phyloP scores from a whole-genome alignment of 176 grass and related monocot species.

The Eragrostis curvula region DNA sequence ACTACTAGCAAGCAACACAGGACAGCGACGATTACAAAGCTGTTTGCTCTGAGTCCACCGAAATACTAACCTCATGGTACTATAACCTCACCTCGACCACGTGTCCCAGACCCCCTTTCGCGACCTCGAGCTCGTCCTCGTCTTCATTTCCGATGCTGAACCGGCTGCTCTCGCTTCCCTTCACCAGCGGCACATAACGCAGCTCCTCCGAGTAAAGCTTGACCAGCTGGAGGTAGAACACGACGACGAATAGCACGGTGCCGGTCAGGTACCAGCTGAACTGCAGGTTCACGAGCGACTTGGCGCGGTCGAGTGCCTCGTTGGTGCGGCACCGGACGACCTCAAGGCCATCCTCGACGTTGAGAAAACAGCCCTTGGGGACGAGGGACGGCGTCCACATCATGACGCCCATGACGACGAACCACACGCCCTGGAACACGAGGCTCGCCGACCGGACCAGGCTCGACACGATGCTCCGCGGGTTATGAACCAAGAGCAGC shows the following conservation, averaged over 20 bases:
- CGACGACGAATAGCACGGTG: constrained; percentile 58
- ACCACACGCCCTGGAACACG: constrained; percentile 83
- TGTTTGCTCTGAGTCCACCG: no score
- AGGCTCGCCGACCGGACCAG: constrained; percentile 74
- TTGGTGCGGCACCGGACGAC: constrained; percentile 74
- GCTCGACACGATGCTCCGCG: constrained; percentile 65
- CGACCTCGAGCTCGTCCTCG: constrained; percentile 64
- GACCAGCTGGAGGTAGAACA: constrained; percentile 58
- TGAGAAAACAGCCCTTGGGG: constrained; percentile 83
- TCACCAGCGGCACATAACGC: constrained; percentile 73
- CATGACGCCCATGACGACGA: constrained; percentile 88
- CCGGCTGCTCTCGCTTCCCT: constrained; percentile 8
- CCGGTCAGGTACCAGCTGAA: constrained; percentile 88
- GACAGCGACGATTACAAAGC: no score
- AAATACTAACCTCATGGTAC: no score
- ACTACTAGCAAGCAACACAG: no score
- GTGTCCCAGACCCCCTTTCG: constrained; percentile 32
- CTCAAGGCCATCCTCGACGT: constrained; percentile 69
- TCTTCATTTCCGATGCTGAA: constrained; percentile 60
- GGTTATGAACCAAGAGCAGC: constrained; percentile 55
- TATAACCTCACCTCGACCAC: neutral
- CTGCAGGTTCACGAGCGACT: constrained; percentile 86
- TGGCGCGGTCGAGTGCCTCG: constrained; percentile 73
- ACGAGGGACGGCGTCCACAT: constrained; percentile 80
- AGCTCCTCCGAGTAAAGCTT: constrained; percentile 71